Evolutionary conservation across 208 protist genomes (phyloP), one percentile per base, ranked within the genome.

Genomic region (Vickermania spadyakhi): DNA sequence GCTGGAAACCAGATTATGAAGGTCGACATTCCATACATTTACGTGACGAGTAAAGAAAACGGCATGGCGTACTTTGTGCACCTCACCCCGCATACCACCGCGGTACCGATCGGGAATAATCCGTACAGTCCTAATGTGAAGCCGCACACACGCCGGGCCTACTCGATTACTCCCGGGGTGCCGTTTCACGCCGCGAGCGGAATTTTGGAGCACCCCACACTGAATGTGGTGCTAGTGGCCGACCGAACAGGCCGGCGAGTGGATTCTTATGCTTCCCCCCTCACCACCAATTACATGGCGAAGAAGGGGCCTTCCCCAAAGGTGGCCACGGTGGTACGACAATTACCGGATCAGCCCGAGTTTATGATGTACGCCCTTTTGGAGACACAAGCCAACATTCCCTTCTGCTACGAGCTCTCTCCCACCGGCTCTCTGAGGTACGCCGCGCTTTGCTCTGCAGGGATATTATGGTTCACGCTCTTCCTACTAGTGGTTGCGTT

Each of bases 31-130:
- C 84, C 84, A 26, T 83, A 87, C 71, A 67, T 94, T 22, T 94
- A 91, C 75, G 82, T 91, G n/a, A 89, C 87, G 26, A 91, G 81
- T 66, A 89, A 89, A 60, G 84, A 94, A n/a, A 81, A 91, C 50
- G 84, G 79, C 25, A 82, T 90, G 65, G 70, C 72, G 23, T 91
- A 89, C 62, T 68, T 91, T 57, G 75, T 91, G 21, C 87, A 73
- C 55, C 85, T 94, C 58, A 56, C 74, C 13, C 42, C 72, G 26
- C 60, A 53, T 28, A 58, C 61, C 57, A 41, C 49, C 36, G 59
- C 57, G 49, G 30, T 56, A 52, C 63, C 25, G 68, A 64, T 62
- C 56, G 61, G 14, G 61, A 72, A 57, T 68, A 68, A 60, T 68
- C 66, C 58, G 55, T 45, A 45, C 36, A 18, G 36, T 7, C 7